Evolutionary conservation across 2,329 filamentous ascomycete species (phyloP).

Genomic region (Neopestalotiopsis sp.): DNA sequence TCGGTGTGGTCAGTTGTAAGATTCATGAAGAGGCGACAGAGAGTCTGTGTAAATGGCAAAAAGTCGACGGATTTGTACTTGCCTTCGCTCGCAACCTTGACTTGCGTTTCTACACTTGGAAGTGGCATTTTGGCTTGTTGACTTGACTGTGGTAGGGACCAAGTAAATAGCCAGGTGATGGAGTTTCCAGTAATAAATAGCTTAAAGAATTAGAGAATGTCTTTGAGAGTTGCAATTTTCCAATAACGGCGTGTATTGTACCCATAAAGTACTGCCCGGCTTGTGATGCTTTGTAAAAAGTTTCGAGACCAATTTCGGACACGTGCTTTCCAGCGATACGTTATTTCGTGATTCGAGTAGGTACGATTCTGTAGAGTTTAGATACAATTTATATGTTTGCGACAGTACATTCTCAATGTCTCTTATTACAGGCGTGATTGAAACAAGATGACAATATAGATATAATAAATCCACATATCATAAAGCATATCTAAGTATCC

Average conservation of each 20-base stretch:
- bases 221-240: neutral
- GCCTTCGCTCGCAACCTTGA: slow-evolving; percentile 42
- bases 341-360: neutral
- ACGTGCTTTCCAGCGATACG: neutral
- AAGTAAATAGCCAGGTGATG: neutral
- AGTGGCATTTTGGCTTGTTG: slow-evolving; percentile 25
- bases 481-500: no score
- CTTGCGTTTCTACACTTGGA: slow-evolving; percentile 31
- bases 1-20: neutral
- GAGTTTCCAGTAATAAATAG: neutral
- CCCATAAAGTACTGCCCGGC: neutral
- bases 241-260: neutral
- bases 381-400: neutral
- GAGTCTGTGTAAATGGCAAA: neutral
- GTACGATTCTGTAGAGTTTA: neutral
- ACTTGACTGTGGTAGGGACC: neutral
- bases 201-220: neutral
- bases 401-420: no score
- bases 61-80: slow-evolving; percentile 15
- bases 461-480: no score
- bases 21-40: neutral
- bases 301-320: neutral
- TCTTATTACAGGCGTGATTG: no score
- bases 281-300: neutral
- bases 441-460: no score